A percentile compares a stretch with the other conserved stretches of the same genome.
phyloP scores from a whole-genome alignment of 2,329 filamentous ascomycete genomes.

The Helotiales sp. region DNA sequence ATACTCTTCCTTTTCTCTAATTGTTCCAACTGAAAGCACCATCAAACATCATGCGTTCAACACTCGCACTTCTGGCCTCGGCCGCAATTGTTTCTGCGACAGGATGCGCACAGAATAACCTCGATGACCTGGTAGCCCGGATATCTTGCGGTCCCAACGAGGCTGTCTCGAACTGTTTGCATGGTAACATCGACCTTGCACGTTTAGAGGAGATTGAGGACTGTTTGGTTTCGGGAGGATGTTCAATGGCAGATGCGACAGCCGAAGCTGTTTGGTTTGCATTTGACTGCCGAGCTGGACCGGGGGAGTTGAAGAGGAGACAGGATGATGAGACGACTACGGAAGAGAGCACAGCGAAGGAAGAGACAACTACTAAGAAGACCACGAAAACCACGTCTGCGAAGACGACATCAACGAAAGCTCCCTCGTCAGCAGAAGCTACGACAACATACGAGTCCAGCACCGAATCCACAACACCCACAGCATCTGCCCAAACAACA shows the following conservation, averaged over 20 bases:
- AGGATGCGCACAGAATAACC: slow-evolving; percentile 27
- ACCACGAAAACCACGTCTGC: slow-evolving; percentile 18
- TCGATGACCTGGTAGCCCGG: slow-evolving; percentile 30
- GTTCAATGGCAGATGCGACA: slow-evolving; percentile 29
- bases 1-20: not conserved
- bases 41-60: slow-evolving; percentile 32
- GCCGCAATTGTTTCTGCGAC: slow-evolving; percentile 30
- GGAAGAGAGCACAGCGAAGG: slow-evolving; percentile 4
- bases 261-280: slow-evolving; percentile 32
- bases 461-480: slow-evolving; percentile 8
- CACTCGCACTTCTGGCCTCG: slow-evolving; percentile 28
- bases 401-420: slow-evolving; percentile 10
- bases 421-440: slow-evolving; percentile 3
- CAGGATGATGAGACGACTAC: slow-evolving; percentile 19
- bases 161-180: slow-evolving; percentile 33
- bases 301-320: slow-evolving; percentile 35
- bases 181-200: slow-evolving; percentile 22
- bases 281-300: slow-evolving; percentile 25
- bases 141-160: slow-evolving; percentile 33
- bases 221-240: slow-evolving; percentile 36
- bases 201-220: slow-evolving; percentile 30
- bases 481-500: slow-evolving; percentile 12
- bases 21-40: slow-evolving; percentile 5
- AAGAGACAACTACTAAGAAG: slow-evolving; percentile 10
- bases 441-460: slow-evolving; percentile 17